Evolutionary conservation across 768 basidiomycete species (phyloP), one percentile per base, ranked within the genome.

Genomic region (Calocybe cyanea): DNA sequence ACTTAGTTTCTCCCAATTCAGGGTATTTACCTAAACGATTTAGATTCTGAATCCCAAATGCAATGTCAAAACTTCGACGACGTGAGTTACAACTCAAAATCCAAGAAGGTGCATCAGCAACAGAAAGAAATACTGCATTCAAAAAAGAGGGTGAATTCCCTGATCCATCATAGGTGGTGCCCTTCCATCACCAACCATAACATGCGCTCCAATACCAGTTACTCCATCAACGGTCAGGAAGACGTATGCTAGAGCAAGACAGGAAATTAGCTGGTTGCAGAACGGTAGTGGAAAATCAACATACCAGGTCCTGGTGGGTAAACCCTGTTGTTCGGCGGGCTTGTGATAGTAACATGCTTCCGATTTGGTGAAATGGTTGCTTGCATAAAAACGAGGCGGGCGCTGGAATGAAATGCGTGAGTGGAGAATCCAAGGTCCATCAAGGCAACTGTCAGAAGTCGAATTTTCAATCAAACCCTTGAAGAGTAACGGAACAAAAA

Each of bases 391-490:
- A 71, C 65, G 2, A 69, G 51, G 7, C 67, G 63, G 28, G 62
- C 60, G 47, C 70, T 70, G 2, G 50, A 38, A 18, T 52, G 47
- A 28, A 49, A 52, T 0, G 63, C 69, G 43, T 73, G 71, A 2
- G 71, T 68, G 1, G 67, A 67, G 51, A 71, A 72, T 0, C 70
- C 69, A n/a, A 71, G 57, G 43, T 71, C 68, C 48, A 65, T 67
- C 18, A 71, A 51, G 10, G 61, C 59, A 23, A 68, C 68, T 70
- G n/a, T 43, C 9, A 30, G 41, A 18, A 13, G 18, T 33, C 21
- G 28, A 19, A 33, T 13, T 18, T 6, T 28, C 11, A 11, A 28
- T 6, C 5, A 28, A 28, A 28, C 5, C 5, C 11, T 28, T 11
- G 11, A 28, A 28, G 25, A 11, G 5, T 28, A 11, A 11, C 11